Base-by-base conservation (phyloP, 2,329 filamentous ascomycete genomes). In the Pezicula radicicola region DNA sequence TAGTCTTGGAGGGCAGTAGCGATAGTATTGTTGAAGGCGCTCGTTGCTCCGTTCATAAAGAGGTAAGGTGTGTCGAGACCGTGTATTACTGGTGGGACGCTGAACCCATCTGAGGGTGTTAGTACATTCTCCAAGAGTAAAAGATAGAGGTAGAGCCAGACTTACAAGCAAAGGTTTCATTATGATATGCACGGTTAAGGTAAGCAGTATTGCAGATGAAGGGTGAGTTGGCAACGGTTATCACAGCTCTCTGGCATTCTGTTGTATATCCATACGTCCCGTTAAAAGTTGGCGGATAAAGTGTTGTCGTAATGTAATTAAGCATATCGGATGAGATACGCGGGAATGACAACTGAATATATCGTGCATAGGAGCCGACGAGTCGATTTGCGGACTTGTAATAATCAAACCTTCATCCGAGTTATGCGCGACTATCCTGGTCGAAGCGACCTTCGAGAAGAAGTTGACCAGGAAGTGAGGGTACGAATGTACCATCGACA, bases 181-280 rank as follows among this genome's bases (percentile, higher is more conserved):
- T 6, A 4, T 25, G 25, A 25, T 25, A 73, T 8, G 73, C 77
- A 3, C 64, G 67, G 54, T 71, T 68, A 8, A 81, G 68, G 59
- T 72, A 79, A 60, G 73, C 69, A 16, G 76, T 74, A 58, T 77
- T 78, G 70, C 79, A 81, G 46, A 66, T 63, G 58, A 78, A 76
- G 52, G 63, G 50, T 12, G 60, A 53, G 52, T 81, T 78, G 16
- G 69, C 63, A 28, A 69, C 61, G 12, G 75, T 63, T 2, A 72
- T 66, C n/a, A 65, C 63, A 0, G 67, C 67, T 15, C 78, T 74
- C 13, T 60, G 63, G 55, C 72, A 72, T 42, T 76, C 61, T 46
- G 68, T 70, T 1, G 36, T 50, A 25, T 51, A 51, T 10, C 28
- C 27, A 27, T 47, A 48, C 13, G 33, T 37, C 6, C 49, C 49